Evolutionary conservation across 176 grass and related monocot species (phyloP).

Genomic region (Avena insularis): DNA sequence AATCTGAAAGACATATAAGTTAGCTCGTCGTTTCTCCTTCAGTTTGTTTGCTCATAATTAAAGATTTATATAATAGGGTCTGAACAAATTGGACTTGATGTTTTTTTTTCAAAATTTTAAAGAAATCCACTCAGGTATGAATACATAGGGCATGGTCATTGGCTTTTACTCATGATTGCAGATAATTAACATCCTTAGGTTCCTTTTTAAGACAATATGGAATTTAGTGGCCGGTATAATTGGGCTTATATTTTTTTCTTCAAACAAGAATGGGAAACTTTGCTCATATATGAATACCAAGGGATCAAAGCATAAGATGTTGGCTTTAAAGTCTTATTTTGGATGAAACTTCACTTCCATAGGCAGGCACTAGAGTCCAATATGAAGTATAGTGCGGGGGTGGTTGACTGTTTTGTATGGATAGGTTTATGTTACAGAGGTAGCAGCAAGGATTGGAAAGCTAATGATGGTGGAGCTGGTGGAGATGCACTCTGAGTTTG

Average conservation of each 20-base stretch:
- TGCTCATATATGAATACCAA: constrained; percentile 28
- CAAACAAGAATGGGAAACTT: not conserved
- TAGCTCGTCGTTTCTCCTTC: not conserved
- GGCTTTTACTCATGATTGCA: not conserved
- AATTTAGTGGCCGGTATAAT: not conserved
- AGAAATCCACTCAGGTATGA: not conserved
- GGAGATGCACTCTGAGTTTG: constrained; percentile 69
- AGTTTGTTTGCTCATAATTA: not conserved
- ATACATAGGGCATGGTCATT: not conserved
- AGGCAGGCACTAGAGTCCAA: not conserved
- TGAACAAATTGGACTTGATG: not conserved
- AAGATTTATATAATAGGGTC: not conserved
- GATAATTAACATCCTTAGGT: not conserved
- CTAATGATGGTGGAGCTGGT: constrained; percentile 89
- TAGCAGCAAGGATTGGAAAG: constrained; percentile 64
- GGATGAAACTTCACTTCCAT: constrained; percentile 8
- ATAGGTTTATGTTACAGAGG: constrained; percentile 83
- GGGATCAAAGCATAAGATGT: not conserved
- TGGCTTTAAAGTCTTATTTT: constrained; percentile 10
- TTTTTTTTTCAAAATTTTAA: not conserved
- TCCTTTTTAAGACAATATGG: not conserved
- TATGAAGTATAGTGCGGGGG: too few species aligned
- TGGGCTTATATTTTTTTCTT: not conserved
- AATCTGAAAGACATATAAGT: not conserved
- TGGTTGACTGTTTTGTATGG: constrained; percentile 37